Evolutionary conservation across 768 basidiomycete genomes (phyloP), one percentile per base, ranked within the genome.

Genomic region (Pholiota molesta): DNA sequence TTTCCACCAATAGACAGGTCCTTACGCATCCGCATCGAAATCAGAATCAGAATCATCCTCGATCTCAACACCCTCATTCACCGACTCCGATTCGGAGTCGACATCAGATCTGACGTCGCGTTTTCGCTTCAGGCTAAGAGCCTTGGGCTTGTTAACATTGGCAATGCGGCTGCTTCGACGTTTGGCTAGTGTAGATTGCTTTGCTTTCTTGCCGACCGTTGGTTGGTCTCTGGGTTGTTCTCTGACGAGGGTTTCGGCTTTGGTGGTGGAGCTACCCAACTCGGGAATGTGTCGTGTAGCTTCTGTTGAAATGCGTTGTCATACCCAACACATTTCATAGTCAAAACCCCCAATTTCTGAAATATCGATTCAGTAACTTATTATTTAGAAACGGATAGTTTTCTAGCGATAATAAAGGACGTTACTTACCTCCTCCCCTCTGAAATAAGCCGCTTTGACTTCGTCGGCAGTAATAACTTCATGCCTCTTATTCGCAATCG

Each of bases 261-360:
- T 13, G 31, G 52, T 21, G 52, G 19, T 21, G 35, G 59, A 21
- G 16, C 8, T n/a, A 19, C n/a, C 44, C 44, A 45, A 17, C 16
- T 45, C 8, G 44, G 44, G 9, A 45, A 45, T n/a, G 17, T 45
- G n/a, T 45, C 44, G n/a, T 45, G 44, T 3, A 81, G 59, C 8
- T 72, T 66, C 13, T 62, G 63, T 58, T 80, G 79, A 52, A 80
- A 77, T 0, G 70, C 66, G 5, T 65, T 65, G 56, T 81, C 77
- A 45, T 81, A 81, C 1, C 72, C 77, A 17, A 79, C 68, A 58
- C 79, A 81, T 58, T 79, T 75, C 74, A 79, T 71, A 0, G 73
- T 74, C 74, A 75, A 78, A 0, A 77, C 74, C 1, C 67, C 68
- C 21, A 81, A 66, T 26, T 57, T 62, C 77, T 79, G 33, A n/a